Evolutionary conservation across 352 stramenopile genomes (phyloP).

Genomic region (Peronospora belbahrii): DNA sequence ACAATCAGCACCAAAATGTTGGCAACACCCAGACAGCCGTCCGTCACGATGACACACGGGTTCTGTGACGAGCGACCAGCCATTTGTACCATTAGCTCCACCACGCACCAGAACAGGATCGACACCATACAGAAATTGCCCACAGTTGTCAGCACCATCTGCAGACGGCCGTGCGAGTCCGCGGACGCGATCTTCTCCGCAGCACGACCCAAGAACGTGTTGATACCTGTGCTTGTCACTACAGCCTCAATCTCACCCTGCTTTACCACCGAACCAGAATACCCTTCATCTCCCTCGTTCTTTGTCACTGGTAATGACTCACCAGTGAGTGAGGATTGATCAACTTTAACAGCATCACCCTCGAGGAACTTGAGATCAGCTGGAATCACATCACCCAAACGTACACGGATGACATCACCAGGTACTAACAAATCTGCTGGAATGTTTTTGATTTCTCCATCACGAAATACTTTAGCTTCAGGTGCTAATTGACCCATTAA

Average conservation of each 20-base stretch:
- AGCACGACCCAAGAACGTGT: slow-evolving; percentile 89
- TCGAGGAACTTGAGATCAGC: slow-evolving; percentile 86
- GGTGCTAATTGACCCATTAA: slow-evolving; percentile 86
- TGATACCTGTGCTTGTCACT: slow-evolving; percentile 78
- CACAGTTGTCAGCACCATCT: slow-evolving; percentile 91
- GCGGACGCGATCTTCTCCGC: slow-evolving; percentile 68
- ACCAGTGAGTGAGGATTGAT: slow-evolving; percentile 90
- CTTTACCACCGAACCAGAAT: slow-evolving; percentile 82
- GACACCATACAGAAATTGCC: slow-evolving; percentile 87
- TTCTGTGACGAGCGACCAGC: slow-evolving; percentile 58
- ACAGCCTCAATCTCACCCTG: slow-evolving; percentile 88
- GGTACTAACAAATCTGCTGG: slow-evolving; percentile 59
- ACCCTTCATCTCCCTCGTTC: slow-evolving; percentile 62
- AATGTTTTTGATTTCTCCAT: slow-evolving; percentile 68
- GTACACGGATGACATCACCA: slow-evolving; percentile 65
- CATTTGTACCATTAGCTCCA: slow-evolving; percentile 84
- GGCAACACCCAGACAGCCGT: slow-evolving; percentile 57
- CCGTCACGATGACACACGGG: slow-evolving; percentile 76
- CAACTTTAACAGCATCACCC: slow-evolving; percentile 75
- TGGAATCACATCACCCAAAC: slow-evolving; percentile 88
- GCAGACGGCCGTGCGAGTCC: slow-evolving; percentile 77
- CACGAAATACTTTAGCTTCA: slow-evolving; percentile 74
- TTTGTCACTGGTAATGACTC: slow-evolving; percentile 91
- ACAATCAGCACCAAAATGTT: slow-evolving; percentile 88
- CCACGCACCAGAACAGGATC: slow-evolving; percentile 78